phyloP scores from a whole-genome alignment of 2,329 filamentous ascomycete genomes.

The Proliferodiscus dingleyae region DNA sequence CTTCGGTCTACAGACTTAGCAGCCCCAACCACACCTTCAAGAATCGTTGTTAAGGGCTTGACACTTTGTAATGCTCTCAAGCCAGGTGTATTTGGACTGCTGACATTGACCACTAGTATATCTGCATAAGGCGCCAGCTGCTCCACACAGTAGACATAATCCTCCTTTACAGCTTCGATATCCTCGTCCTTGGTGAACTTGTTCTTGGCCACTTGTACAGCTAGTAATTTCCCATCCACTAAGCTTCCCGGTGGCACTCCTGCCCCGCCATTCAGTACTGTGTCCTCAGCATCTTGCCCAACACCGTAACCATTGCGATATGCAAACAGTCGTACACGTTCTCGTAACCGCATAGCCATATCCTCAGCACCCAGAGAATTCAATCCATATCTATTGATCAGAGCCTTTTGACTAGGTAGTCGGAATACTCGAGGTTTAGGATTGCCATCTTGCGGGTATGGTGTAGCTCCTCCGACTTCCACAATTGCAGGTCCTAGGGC shows the following conservation, averaged over 20 bases:
- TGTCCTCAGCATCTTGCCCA: slow-evolving; percentile 58
- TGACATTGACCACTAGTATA: slow-evolving; percentile 96
- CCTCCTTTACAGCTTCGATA: slow-evolving; percentile 72
- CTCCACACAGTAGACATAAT: slow-evolving; percentile 86
- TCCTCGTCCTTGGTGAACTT: slow-evolving; percentile 84
- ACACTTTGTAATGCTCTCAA: slow-evolving; percentile 80
- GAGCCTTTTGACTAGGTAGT: slow-evolving; percentile 72
- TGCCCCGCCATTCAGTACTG: slow-evolving; percentile 72
- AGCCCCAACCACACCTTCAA: slow-evolving; percentile 77
- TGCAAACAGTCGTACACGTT: slow-evolving; percentile 74
- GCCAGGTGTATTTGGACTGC: slow-evolving; percentile 91
- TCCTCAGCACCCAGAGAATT: slow-evolving; percentile 88
- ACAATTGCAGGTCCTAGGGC: slow-evolving; percentile 81
- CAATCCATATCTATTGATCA: slow-evolving; percentile 94
- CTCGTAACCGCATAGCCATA: slow-evolving; percentile 73
- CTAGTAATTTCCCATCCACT: slow-evolving; percentile 68
- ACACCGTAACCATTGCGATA: slow-evolving; percentile 61
- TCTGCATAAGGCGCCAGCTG: slow-evolving; percentile 84
- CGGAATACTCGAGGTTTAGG: slow-evolving; percentile 84
- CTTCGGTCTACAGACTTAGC: slow-evolving; percentile 65
- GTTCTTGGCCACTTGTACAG: slow-evolving; percentile 96
- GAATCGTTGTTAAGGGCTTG: slow-evolving; percentile 74
- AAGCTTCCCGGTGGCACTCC: slow-evolving; percentile 80
- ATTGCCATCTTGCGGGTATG: slow-evolving; percentile 83
- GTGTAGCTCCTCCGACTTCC: slow-evolving; percentile 87